phyloP scores from a whole-genome alignment of 495 filamentous ascomycete genomes.

The Haplographium delicatum region DNA sequence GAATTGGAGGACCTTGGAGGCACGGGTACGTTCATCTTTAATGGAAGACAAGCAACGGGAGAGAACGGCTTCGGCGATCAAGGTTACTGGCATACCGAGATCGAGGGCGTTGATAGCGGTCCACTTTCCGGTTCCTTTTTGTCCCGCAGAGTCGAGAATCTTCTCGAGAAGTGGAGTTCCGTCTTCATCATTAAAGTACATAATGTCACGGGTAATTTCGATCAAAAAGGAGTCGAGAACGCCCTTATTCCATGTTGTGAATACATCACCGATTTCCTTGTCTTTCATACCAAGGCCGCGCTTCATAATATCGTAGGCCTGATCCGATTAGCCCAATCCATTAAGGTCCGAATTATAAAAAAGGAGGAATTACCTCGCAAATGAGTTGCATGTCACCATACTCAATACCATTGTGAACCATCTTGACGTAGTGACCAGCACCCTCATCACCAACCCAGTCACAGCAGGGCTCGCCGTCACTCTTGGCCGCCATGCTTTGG shows the following conservation, averaged over 20 bases:
- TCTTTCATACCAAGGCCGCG: conserved; percentile 77
- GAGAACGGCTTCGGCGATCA: conserved; percentile 97
- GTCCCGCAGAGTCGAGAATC: conserved; percentile 96
- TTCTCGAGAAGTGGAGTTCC: conserved; percentile 89
- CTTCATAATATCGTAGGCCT: conserved; percentile 99
- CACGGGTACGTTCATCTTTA: conserved; percentile 87
- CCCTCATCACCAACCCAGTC: conserved; percentile 99
- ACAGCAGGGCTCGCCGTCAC: conserved; percentile 92
- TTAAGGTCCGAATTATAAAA: conserved; percentile 9
- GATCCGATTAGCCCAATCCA: conserved; percentile 21
- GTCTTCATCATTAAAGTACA: conserved; percentile 95
- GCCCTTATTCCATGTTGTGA: conserved; percentile 95
- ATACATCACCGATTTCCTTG: conserved; percentile 94
- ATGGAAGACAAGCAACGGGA: conserved; percentile 88
- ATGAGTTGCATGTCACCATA: conserved; percentile 99
- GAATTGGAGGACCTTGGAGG: conserved; percentile 66
- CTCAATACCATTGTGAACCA: conserved; percentile 99
- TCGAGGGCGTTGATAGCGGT: conserved; percentile 98
- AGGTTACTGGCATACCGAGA: conserved; percentile 96
- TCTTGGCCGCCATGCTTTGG: conserved; percentile 96
- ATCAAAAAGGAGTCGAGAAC: conserved; percentile 99
- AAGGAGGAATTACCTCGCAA: conserved; percentile 67
- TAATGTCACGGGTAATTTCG: conserved; percentile 96
- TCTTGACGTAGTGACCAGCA: conserved; percentile 99
- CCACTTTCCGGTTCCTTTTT: conserved; percentile 99